phyloP scores from a whole-genome alignment of 345 rosid species.

The Nephelium lappaceum region DNA sequence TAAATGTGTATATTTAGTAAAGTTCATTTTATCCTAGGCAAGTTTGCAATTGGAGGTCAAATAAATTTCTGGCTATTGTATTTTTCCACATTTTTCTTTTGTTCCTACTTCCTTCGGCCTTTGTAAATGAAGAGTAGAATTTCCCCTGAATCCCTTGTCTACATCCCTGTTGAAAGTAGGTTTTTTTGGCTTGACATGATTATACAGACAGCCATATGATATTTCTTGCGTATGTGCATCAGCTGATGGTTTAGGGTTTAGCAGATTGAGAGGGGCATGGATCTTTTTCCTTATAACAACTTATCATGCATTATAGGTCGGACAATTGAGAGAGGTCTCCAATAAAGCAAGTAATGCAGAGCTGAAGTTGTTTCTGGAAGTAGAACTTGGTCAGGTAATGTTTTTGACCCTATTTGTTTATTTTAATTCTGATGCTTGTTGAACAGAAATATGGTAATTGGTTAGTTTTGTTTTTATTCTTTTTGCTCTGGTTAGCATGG shows the following conservation, averaged over 20 bases:
- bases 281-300: neutral
- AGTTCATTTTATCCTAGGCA: neutral
- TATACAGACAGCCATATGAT: neutral
- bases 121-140: neutral
- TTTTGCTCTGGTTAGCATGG: slow-evolving; percentile 6
- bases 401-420: slow-evolving; percentile 12
- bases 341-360: slow-evolving; percentile 85
- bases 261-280: neutral
- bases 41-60: neutral
- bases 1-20: neutral
- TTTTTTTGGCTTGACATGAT: neutral
- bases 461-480: neutral
- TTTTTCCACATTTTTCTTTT: neutral
- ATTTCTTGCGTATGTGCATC: neutral
- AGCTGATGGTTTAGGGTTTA: neutral
- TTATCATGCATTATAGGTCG: slow-evolving; percentile 58
- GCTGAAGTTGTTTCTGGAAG: slow-evolving; percentile 85
- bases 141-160: neutral
- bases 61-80: slow-evolving; percentile 1
- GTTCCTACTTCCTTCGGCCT: neutral
- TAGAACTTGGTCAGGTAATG: slow-evolving; percentile 69
- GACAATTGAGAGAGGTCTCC: slow-evolving; percentile 86
- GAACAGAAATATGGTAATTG: slow-evolving; percentile 17
- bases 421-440: slow-evolving; percentile 10
- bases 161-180: neutral